Percentiles rank a stretch among this genome's conserved stretches.
These are phyloP conservation scores for Jatropha curcas DNA, from an alignment of 345 rosid genomes.

Conservation along the genomic window DNA sequence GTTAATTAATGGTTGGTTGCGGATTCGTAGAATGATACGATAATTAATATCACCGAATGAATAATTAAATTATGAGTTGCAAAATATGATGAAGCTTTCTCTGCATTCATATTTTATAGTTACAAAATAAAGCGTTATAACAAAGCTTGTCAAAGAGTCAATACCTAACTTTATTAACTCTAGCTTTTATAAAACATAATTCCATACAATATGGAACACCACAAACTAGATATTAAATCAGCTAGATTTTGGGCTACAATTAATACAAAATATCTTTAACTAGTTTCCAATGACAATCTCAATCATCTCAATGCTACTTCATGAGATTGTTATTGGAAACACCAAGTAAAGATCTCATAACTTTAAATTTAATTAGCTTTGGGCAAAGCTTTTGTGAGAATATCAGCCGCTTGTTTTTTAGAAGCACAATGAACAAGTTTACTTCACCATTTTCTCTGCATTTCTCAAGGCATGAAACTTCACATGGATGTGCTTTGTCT, in stretches of 20 bases:
- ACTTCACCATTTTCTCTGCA: background rate
- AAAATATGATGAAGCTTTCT: too few relatives aligned
- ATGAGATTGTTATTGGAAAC: background rate
- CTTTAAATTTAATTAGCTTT: background rate
- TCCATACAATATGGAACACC: too few relatives aligned
- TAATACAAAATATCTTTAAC: too few relatives aligned
- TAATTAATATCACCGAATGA: conserved; percentile 14
- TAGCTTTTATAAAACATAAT: too few relatives aligned
- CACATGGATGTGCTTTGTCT: too few relatives aligned
- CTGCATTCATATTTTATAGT: too few relatives aligned
- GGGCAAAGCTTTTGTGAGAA: background rate
- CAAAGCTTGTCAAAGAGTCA: too few relatives aligned
- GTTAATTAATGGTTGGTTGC: conserved; percentile 16
- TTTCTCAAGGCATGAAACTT: background rate
- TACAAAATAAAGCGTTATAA: too few relatives aligned
- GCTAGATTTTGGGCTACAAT: too few relatives aligned
- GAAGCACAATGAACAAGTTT: background rate
- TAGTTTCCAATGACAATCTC: conserved; percentile 14
- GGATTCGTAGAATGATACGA: conserved; percentile 26
- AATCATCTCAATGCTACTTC: background rate
- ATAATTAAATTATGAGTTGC: too few relatives aligned
- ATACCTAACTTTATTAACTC: too few relatives aligned
- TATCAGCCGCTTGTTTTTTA: background rate
- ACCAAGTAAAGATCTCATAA: background rate
- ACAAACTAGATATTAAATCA: too few relatives aligned